Percentiles rank a stretch among this genome's conserved stretches.
Conservation (phyloP, 2,329 filamentous ascomycete species). For the Alternaria atra region DNA sequence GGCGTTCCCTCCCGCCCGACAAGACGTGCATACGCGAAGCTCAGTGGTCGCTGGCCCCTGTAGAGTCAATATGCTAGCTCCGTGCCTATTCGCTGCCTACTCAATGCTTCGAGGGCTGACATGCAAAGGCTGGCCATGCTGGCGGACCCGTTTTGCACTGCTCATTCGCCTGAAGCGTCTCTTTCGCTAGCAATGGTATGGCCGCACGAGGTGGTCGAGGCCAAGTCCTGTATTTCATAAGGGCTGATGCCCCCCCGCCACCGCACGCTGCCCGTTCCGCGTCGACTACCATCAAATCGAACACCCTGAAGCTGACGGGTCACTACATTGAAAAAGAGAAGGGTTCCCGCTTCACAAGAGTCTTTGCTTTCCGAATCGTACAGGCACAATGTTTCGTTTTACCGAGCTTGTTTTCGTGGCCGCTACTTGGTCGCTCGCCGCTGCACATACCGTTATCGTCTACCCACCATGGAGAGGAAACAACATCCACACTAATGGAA, state of each 20-base stretch:
- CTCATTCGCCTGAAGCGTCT: conserved; percentile 27
- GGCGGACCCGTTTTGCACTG: conserved; percentile 26
- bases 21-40: conserved; percentile 32
- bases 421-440: conserved; percentile 56
- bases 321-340: conserved; percentile 16
- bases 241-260: conserved; percentile 38
- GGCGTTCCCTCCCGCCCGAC: conserved; percentile 36
- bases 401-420: conserved; percentile 44
- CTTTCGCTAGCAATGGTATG: conserved; percentile 25
- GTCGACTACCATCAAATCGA: conserved; percentile 23
- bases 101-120: conserved; percentile 38
- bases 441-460: conserved; percentile 82
- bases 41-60: conserved; percentile 44
- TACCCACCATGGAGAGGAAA: conserved; percentile 89
- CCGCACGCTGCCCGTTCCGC: conserved; percentile 30
- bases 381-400: conserved; percentile 46
- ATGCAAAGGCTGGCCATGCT: conserved; percentile 39
- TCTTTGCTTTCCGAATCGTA: not conserved
- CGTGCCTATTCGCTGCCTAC: conserved; percentile 39
- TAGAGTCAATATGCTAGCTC: conserved; percentile 38
- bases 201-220: conserved; percentile 31
- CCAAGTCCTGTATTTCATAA: conserved; percentile 33
- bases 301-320: conserved; percentile 13
- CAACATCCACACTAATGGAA: conserved; percentile 80
- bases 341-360: conserved; percentile 10